A percentile compares a stretch with the other conserved stretches of the same genome.
Conservation (phyloP, 495 filamentous ascomycete genomes). For the Pseudevernia furfuracea region DNA sequence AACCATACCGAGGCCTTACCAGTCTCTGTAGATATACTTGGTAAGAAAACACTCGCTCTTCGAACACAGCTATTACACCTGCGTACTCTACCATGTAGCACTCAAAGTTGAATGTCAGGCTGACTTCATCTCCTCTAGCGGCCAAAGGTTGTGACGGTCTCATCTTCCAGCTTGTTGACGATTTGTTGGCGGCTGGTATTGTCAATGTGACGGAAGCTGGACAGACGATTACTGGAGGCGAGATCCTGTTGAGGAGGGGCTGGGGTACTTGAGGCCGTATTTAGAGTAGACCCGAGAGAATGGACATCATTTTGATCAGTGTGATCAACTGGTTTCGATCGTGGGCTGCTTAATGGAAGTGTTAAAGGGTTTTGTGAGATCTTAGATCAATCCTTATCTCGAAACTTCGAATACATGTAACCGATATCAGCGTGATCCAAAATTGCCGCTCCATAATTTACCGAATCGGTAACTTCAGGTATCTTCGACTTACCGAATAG, state of each 20-base stretch:
- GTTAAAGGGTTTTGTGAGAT: too few relatives aligned
- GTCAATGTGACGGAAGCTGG: constrained; percentile 41
- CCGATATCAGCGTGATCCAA: too few relatives aligned
- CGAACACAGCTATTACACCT: background rate
- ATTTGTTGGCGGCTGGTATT: constrained; percentile 43
- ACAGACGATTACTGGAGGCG: constrained; percentile 25
- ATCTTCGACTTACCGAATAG: too few relatives aligned
- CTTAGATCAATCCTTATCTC: too few relatives aligned
- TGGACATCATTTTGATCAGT: too few relatives aligned
- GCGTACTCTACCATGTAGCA: background rate
- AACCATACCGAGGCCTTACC: constrained; percentile 48
- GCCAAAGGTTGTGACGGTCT: constrained; percentile 56
- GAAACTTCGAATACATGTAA: too few relatives aligned
- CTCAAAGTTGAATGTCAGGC: background rate
- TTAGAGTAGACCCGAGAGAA: background rate
- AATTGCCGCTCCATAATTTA: too few relatives aligned
- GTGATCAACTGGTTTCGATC: too few relatives aligned
- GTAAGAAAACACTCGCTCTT: background rate
- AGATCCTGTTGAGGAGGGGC: constrained; percentile 15
- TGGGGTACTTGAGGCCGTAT: background rate
- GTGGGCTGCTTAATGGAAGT: too few relatives aligned
- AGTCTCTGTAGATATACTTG: constrained; percentile 52
- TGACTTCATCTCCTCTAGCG: constrained; percentile 10
- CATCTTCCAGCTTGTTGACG: constrained; percentile 47
- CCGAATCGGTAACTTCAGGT: too few relatives aligned